Evolutionary conservation across 768 basidiomycete genomes (phyloP).

Genomic region (Leccinellum rugosiceps): DNA sequence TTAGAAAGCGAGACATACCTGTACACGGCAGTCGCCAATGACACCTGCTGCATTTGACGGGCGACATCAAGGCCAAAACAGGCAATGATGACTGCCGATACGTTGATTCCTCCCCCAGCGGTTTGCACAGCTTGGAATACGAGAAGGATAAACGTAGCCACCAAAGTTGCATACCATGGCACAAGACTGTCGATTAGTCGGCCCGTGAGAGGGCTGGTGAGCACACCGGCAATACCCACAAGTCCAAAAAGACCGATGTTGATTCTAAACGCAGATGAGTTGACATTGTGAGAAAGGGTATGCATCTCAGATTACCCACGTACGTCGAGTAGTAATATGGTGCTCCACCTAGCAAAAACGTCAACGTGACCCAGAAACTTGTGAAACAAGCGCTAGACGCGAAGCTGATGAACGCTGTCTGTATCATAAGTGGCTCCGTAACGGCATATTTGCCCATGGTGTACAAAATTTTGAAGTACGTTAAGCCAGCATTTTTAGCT

Average conservation of each 20-base stretch:
- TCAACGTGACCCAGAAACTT: slow-evolving; percentile 71
- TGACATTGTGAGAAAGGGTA: background rate
- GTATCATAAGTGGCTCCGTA: slow-evolving; percentile 78
- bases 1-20: slow-evolving; percentile 34
- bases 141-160: slow-evolving; percentile 46
- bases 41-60: slow-evolving; percentile 72
- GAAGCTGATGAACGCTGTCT: slow-evolving; percentile 60
- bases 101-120: slow-evolving; percentile 64
- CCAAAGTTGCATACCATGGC: slow-evolving; percentile 74
- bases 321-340: slow-evolving; percentile 80
- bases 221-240: slow-evolving; percentile 68
- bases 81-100: slow-evolving; percentile 67
- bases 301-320: slow-evolving; percentile 36
- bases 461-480: slow-evolving; percentile 65
- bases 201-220: slow-evolving; percentile 67
- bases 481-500: slow-evolving; percentile 61
- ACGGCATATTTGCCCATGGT: slow-evolving; percentile 76
- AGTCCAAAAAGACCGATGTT: slow-evolving; percentile 74
- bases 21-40: slow-evolving; percentile 57
- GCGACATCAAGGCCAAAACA: slow-evolving; percentile 72
- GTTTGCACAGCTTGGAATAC: slow-evolving; percentile 62
- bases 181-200: slow-evolving; percentile 65
- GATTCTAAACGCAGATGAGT: slow-evolving; percentile 28
- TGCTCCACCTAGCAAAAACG: slow-evolving; percentile 74
- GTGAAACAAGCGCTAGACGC: slow-evolving; percentile 56